Evolutionary conservation across 441 rosid species (phyloP).

Genomic region (Brassica hybrid): DNA sequence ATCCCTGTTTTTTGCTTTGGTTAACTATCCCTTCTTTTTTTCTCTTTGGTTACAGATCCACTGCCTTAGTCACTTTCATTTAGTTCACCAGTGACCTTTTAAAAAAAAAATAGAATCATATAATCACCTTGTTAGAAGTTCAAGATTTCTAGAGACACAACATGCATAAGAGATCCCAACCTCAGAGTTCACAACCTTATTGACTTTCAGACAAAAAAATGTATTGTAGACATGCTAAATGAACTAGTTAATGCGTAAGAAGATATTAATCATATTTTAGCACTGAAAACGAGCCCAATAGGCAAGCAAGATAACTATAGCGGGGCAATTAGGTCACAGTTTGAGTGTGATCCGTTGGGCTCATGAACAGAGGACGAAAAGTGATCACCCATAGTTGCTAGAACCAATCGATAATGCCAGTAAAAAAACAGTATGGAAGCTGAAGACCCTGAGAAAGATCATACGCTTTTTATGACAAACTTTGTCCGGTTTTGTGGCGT

Average conservation of each 20-base stretch:
- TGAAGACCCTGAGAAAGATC: background rate
- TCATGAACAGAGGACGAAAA: background rate
- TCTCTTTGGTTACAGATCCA: background rate
- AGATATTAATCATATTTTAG: background rate
- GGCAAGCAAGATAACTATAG: background rate
- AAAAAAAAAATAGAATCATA: background rate
- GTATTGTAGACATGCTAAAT: background rate
- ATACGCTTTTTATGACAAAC: background rate
- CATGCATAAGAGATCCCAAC: background rate
- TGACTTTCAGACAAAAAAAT: background rate
- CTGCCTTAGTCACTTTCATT: background rate
- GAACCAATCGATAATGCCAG: background rate
- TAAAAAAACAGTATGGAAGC: background rate
- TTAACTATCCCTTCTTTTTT: background rate
- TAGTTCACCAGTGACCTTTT: background rate
- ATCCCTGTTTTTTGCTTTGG: background rate
- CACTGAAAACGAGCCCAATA: background rate
- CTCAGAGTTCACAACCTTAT: background rate
- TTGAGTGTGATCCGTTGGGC: background rate
- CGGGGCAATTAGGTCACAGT: background rate
- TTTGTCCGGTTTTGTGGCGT: background rate
- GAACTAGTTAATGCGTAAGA: background rate
- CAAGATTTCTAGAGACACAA: background rate
- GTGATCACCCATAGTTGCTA: background rate
- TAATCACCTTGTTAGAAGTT: background rate